Evolutionary conservation across 352 stramenopile genomes (phyloP).

Genomic region (Phytophthora sp.): DNA sequence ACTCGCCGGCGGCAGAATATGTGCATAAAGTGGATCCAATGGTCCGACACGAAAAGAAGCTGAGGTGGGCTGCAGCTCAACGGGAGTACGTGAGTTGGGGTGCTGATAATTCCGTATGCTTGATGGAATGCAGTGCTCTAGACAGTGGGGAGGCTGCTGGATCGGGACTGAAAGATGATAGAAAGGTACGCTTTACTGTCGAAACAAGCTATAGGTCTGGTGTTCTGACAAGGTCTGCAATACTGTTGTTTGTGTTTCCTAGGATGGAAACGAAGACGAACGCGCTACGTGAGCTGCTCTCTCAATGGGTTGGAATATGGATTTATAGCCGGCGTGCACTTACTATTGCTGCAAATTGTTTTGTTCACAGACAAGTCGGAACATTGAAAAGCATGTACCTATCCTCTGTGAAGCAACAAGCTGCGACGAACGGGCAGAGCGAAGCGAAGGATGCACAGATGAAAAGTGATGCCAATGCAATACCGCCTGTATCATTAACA

Average conservation of each 20-base stretch:
- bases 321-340: slow-evolving; percentile 3
- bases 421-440: slow-evolving; percentile 1
- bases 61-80: slow-evolving; percentile 23
- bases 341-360: slow-evolving; percentile 10
- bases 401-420: slow-evolving; percentile 27
- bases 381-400: slow-evolving; percentile 43
- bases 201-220: background rate
- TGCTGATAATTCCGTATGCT: slow-evolving; percentile 13
- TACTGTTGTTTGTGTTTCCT: slow-evolving; percentile 7
- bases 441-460: slow-evolving; percentile 1
- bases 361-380: slow-evolving; percentile 29
- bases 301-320: background rate
- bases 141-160: background rate
- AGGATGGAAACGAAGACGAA: slow-evolving; percentile 13
- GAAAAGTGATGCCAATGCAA: slow-evolving; percentile 1
- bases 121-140: slow-evolving; percentile 9
- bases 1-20: background rate
- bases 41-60: slow-evolving; percentile 5
- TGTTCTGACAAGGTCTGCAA: background rate
- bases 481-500: background rate
- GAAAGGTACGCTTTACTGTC: slow-evolving; percentile 14
- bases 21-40: background rate
- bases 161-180: background rate
- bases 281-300: slow-evolving; percentile 17
- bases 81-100: background rate